Base-by-base conservation (phyloP, 1,284 basidiomycete species). In the Fomitopsis schrenkii region DNA sequence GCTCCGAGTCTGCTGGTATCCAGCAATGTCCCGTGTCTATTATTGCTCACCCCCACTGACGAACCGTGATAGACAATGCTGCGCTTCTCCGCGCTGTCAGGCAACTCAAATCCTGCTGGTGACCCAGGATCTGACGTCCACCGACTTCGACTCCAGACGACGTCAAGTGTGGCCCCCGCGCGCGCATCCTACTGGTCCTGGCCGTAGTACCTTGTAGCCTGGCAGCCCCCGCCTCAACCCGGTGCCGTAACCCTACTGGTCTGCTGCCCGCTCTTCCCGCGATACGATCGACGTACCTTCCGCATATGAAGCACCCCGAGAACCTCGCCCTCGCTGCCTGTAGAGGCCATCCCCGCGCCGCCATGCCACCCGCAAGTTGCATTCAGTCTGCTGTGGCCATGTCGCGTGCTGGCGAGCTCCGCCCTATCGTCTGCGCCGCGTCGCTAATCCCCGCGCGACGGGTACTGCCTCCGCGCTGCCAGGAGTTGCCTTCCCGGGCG, bases 1-100 rank as follows among this genome's bases (percentile, higher is more conserved):
- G 52, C 52, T 54, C 52, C 52, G 52, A 19, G 52, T 54, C 52
- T 54, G 52, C 52, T 54, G 52, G 48, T 28, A 22, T 54, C 52
- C 33, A 50, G 28, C 48, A 35, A 50, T 50, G 35, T 38, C 52
- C 12, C 52, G 52, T 54, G 52, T 54, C 52, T 50, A 30, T 50
- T 30, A 30, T 28, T 1, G 45, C 12, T 2, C 38, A 40, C 38
- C 0, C 38, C 35, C 35, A 36, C n/a, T 26, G 22, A 33, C 14
- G 12, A 26, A 26, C 17, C 26, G 22, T 50, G 48, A 50, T 50
- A 50, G 28, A 50, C 48, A 26, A 26, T 28, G 14, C 28, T 28
- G 14, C 28, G 28, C 15, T 26, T 48, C 26, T 14, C 26, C 14
- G 19, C n/a, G 17, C 42, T 22, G n/a, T 45, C 42, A 45, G 8